Percentiles rank a stretch among this genome's conserved stretches.
Evolutionary conservation across 345 rosid species (phyloP).

Genomic region (Theobroma cacao): DNA sequence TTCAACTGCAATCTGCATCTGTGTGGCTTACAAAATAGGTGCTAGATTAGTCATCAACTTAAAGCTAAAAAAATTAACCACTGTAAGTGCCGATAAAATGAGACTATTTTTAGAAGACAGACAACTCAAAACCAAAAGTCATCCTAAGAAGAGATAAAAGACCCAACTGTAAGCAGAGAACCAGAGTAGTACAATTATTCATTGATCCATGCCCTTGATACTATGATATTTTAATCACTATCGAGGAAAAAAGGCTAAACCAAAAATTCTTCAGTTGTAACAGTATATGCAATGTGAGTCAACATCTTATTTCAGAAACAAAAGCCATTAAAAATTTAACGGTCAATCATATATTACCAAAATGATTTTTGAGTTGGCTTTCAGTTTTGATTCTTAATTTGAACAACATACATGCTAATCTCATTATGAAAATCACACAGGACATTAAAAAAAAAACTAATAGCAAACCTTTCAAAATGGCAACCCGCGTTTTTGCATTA

Average conservation of each 20-base stretch:
- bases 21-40: background rate
- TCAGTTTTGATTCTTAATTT: slow-evolving; percentile 6
- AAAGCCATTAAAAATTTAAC: background rate
- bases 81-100: background rate
- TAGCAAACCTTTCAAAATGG: slow-evolving; percentile 82
- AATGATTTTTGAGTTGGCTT: background rate
- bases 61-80: background rate
- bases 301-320: background rate
- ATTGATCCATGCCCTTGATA: background rate
- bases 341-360: background rate
- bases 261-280: slow-evolving; percentile 4
- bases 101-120: background rate
- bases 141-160: background rate
- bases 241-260: background rate
- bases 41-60: background rate
- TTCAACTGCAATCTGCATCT: background rate
- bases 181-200: background rate
- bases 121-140: background rate
- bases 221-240: background rate
- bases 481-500: slow-evolving; percentile 92
- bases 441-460: slow-evolving; percentile 1
- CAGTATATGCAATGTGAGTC: background rate
- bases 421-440: background rate
- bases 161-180: background rate
- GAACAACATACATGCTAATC: background rate